Evolutionary conservation across 2,329 filamentous ascomycete genomes (phyloP).

Genomic region (Teratosphaeria destructans): DNA sequence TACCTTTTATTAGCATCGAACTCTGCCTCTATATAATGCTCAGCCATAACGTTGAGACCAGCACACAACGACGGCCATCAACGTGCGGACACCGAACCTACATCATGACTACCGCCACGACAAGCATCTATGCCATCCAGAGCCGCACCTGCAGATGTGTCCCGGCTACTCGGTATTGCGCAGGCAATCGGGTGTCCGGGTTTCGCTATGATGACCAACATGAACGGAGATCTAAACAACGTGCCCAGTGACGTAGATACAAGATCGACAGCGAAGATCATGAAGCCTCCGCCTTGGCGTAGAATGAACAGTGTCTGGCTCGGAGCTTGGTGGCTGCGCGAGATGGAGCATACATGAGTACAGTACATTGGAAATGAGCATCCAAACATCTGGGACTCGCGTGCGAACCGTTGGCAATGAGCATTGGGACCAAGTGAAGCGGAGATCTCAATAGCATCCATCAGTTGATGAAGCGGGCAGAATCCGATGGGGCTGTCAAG

Average conservation of each 20-base stretch:
- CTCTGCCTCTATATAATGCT: background rate
- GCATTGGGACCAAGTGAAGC: background rate
- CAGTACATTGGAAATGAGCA: background rate
- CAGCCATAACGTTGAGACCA: background rate
- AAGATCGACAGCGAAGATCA: background rate
- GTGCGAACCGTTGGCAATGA: background rate
- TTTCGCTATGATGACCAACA: background rate
- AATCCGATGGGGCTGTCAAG: too few species aligned
- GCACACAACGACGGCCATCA: background rate
- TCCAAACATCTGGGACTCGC: background rate
- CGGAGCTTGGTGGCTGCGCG: background rate
- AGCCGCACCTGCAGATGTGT: background rate
- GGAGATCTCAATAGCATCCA: background rate
- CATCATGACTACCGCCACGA: background rate
- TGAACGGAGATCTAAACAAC: background rate
- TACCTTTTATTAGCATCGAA: background rate
- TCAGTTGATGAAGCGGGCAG: too few species aligned
- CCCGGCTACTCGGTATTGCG: background rate
- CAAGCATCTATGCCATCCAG: background rate
- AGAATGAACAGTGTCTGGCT: background rate
- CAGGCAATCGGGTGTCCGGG: background rate
- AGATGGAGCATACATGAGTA: background rate
- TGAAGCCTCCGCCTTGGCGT: background rate
- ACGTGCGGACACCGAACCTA: background rate
- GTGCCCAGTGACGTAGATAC: background rate